Base-by-base conservation (phyloP, 352 stramenopile genomes). In the Achlya hypogyna region DNA sequence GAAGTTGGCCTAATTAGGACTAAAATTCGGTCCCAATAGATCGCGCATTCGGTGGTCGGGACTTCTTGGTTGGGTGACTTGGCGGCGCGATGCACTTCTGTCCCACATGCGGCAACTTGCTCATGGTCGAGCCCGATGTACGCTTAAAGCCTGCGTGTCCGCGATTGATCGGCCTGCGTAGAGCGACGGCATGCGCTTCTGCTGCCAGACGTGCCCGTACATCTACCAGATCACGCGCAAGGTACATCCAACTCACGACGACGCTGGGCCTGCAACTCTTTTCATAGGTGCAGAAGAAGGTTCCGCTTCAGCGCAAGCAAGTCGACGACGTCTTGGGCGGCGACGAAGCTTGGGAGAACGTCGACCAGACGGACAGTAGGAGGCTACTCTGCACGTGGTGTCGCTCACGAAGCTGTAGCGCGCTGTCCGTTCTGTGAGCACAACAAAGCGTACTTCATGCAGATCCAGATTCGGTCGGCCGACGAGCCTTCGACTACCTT, bases 401-500 rank as follows among this genome's bases (percentile, higher is more conserved):
- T 10, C 25, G 25, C 23, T 47, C 10, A 63, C 0, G 35, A 42
- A 42, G 14, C 52, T 16, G 22, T 65, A 95, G 88, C 86, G 35
- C 80, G 84, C 42, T 99, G 97, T 76, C 96, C 97, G 3, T 81
- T 91, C 71, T 99, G 97, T 74, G 87, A 96, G 72, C 86, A 96
- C 77, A 91, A 83, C 43, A 91, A 98, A 75, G 98, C 98, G 14
- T 99, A 99, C 80, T 99, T 99, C 82, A 99, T 99, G 94, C 97
- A 99, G 83, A 98, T 99, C 77, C 97, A 99, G 83, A 99, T 99
- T 80, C 86, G 98, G 51, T 99, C 95, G 63, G 97, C 97, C 8
- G 95, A 99, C 71, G 95, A 99, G 73, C 96, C 95, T 5, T 98
- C 98, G 86, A 99, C 96, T 49, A 97, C 97, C n/a, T 99, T 99